Percentiles rank a stretch among this genome's conserved stretches.
Evolutionary conservation across 2,329 filamentous ascomycete genomes (phyloP).

Genomic region (Stylonectria norvegica): DNA sequence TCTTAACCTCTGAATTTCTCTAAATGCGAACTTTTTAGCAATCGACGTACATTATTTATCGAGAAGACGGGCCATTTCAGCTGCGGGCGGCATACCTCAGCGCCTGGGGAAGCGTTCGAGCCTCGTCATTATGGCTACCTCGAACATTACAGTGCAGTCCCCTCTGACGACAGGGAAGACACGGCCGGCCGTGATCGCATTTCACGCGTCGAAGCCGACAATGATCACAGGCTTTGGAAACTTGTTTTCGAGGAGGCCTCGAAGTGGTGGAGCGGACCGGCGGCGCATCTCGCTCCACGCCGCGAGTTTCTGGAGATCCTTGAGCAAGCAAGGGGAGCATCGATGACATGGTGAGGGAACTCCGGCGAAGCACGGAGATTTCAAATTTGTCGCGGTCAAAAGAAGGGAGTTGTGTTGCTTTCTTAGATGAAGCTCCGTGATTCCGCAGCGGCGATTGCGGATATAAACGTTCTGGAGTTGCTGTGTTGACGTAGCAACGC

Average conservation of each 20-base stretch:
- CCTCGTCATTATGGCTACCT: slow-evolving; percentile 11
- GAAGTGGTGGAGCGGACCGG: not conserved
- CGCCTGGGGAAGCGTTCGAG: slow-evolving; percentile 14
- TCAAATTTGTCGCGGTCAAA: not conserved
- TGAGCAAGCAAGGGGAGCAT: slow-evolving; percentile 11
- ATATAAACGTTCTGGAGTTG: slow-evolving; percentile 14
- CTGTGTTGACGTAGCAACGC: slow-evolving; percentile 4
- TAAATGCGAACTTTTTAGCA: too few relatives aligned
- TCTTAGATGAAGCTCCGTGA: not conserved
- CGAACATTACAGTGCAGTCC: slow-evolving; percentile 11
- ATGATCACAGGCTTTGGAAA: slow-evolving; percentile 21
- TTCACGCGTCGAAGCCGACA: slow-evolving; percentile 21
- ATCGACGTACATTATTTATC: not conserved
- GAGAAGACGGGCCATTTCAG: not conserved
- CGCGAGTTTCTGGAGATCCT: slow-evolving; percentile 9
- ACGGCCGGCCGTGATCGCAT: slow-evolving; percentile 20
- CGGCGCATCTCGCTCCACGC: not conserved
- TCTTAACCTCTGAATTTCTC: slow-evolving; percentile 35
- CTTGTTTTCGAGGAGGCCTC: slow-evolving; percentile 17
- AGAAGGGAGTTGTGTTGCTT: not conserved
- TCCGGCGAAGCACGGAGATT: not conserved
- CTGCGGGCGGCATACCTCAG: slow-evolving; percentile 6
- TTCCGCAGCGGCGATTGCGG: slow-evolving; percentile 5
- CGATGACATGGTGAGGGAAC: not conserved
- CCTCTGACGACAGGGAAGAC: slow-evolving; percentile 13